Evolutionary conservation across 2,329 filamentous ascomycete species (phyloP).

Genomic region (Apiospora hydei): DNA sequence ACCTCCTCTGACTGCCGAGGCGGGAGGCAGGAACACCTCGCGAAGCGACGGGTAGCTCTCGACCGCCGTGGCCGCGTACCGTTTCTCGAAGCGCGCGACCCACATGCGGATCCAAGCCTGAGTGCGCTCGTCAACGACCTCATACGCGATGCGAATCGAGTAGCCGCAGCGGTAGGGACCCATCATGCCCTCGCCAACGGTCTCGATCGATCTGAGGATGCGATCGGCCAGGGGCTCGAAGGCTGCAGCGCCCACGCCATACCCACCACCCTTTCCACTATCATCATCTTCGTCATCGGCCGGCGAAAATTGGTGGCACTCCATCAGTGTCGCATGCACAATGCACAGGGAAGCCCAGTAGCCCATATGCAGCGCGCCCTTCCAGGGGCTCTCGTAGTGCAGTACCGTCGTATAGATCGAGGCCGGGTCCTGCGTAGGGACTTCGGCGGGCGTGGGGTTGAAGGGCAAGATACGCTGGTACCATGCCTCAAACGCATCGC

Average conservation of each 20-base stretch:
- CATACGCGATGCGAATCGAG: constrained; percentile 47
- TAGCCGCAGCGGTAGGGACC: constrained; percentile 49
- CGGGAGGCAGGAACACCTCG: background rate
- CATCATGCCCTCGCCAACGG: constrained; percentile 46
- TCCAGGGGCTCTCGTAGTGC: constrained; percentile 42
- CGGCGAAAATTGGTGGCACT: constrained; percentile 37
- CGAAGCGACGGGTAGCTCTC: background rate
- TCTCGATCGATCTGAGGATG: constrained; percentile 49
- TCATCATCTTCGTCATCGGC: background rate
- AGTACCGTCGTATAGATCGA: constrained; percentile 45
- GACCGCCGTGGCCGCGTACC: constrained; percentile 43
- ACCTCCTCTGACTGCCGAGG: background rate
- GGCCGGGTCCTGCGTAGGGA: constrained; percentile 39
- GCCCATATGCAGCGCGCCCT: constrained; percentile 45
- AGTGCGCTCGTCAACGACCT: constrained; percentile 44
- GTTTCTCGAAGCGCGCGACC: constrained; percentile 41
- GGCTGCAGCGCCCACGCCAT: constrained; percentile 30
- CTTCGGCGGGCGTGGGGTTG: constrained; percentile 38
- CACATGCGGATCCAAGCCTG: constrained; percentile 45
- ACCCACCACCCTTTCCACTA: background rate
- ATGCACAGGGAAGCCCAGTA: constrained; percentile 51
- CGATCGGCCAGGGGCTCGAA: constrained; percentile 38
- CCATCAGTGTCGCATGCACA: constrained; percentile 46
- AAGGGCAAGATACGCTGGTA: constrained; percentile 39
- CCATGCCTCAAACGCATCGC: constrained; percentile 44